phyloP scores from a whole-genome alignment of 148 eudicot genomes.

The Vaccinium macrocarpon region DNA sequence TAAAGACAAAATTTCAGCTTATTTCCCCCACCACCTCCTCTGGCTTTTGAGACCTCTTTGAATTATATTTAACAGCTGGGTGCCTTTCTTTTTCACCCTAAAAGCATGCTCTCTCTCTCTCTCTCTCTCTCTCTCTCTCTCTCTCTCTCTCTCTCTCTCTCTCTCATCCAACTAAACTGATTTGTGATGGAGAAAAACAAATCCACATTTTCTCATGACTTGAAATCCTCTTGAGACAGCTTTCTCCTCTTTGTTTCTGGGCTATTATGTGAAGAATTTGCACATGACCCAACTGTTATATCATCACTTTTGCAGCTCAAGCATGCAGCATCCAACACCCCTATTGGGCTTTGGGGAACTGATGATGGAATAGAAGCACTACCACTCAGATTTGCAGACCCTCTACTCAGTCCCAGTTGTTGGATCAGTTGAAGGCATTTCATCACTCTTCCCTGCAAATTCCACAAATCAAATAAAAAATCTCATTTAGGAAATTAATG shows the following conservation, averaged over 20 bases:
- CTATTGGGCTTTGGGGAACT: too few relatives aligned
- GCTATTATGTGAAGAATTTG: too few relatives aligned
- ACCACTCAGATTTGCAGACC: slow-evolving; percentile 4
- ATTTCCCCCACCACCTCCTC: neutral
- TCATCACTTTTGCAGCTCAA: too few relatives aligned
- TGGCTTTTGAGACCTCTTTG: slow-evolving; percentile 11
- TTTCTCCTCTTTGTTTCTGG: slow-evolving; percentile 27
- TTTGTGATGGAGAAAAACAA: slow-evolving; percentile 15
- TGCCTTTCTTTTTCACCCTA: slow-evolving; percentile 15
- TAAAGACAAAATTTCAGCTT: slow-evolving; percentile 6
- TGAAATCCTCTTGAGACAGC: slow-evolving; percentile 9
- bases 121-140: neutral
- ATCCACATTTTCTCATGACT: slow-evolving; percentile 26
- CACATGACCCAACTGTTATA: too few relatives aligned
- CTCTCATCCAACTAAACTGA: slow-evolving; percentile 13
- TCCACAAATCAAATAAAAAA: neutral
- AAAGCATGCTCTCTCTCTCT: slow-evolving; percentile 16
- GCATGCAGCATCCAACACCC: too few relatives aligned
- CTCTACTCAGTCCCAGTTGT: slow-evolving; percentile 29
- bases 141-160: slow-evolving; percentile 10
- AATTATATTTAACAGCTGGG: slow-evolving; percentile 17
- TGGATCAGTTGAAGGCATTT: slow-evolving; percentile 56
- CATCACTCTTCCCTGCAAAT: slow-evolving; percentile 52
- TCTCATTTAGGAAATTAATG: neutral
- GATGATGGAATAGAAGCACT: slow-evolving; percentile 10